Evolutionary conservation across 2,329 filamentous ascomycete genomes (phyloP).

Genomic region (Cordyceps farinosa): DNA sequence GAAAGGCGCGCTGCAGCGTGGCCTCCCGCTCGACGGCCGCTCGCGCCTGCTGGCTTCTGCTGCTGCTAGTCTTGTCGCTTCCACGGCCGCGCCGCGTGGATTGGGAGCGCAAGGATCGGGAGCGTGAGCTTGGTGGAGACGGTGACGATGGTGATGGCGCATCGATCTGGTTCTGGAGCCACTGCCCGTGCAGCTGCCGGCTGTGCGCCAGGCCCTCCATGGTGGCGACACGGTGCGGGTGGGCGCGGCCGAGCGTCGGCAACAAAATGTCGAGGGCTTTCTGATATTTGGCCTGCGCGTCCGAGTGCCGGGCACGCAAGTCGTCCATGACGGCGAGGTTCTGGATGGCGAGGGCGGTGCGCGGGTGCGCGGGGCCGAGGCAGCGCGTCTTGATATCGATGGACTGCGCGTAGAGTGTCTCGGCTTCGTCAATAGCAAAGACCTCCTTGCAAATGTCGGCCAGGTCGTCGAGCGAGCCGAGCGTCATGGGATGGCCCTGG

Average conservation of each 20-base stretch:
- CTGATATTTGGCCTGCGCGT: constrained; percentile 24
- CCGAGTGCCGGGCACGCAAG: constrained; percentile 22
- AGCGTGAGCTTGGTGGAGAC: neutral
- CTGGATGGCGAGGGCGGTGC: constrained; percentile 25
- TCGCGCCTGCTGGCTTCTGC: neutral
- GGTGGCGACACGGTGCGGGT: constrained; percentile 24
- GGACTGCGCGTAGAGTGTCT: constrained; percentile 26
- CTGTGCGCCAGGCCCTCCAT: constrained; percentile 26
- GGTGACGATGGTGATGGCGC: neutral
- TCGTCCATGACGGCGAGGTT: constrained; percentile 28
- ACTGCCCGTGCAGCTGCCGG: constrained; percentile 20
- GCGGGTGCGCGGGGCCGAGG: constrained; percentile 24
- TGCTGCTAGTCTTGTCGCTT: too few relatives aligned
- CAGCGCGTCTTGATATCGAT: constrained; percentile 25
- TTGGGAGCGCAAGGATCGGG: too few relatives aligned
- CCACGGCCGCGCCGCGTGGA: neutral
- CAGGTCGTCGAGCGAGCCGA: constrained; percentile 28
- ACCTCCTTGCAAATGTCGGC: constrained; percentile 25
- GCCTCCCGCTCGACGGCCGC: constrained; percentile 18
- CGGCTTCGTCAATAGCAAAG: constrained; percentile 28
- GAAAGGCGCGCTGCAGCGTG: constrained; percentile 21
- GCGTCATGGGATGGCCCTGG: constrained; percentile 26
- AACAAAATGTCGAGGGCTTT: constrained; percentile 24
- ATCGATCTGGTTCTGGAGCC: constrained; percentile 16
- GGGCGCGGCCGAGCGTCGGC: constrained; percentile 23